phyloP scores from a whole-genome alignment of 495 filamentous ascomycete genomes.

The Lasiosphaeria ovina region DNA sequence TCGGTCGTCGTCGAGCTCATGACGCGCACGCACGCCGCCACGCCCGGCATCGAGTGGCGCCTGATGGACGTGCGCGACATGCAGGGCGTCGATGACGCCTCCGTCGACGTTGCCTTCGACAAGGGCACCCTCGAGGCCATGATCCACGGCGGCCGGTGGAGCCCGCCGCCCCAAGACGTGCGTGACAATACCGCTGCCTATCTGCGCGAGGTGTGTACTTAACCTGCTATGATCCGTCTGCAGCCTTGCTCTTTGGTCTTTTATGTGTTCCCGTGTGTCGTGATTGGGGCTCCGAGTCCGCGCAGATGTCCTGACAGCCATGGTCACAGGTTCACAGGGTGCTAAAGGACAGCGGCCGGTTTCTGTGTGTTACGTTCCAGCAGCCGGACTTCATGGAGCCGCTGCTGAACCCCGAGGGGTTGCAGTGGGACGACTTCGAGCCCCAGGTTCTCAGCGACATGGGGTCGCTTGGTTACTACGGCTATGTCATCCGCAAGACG shows the following conservation, averaged over 20 bases:
- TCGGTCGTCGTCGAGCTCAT: conserved; percentile 51
- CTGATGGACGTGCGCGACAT: conserved; percentile 55
- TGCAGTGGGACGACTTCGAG: conserved; percentile 39
- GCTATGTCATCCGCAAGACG: conserved; percentile 41
- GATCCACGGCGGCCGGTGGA: conserved; percentile 58
- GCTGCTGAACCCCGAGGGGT: conserved; percentile 42
- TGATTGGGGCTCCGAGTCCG: background rate
- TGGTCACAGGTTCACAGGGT: conserved; percentile 41
- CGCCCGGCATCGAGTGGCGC: conserved; percentile 45
- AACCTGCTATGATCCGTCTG: conserved; percentile 26
- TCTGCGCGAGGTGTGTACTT: conserved; percentile 39
- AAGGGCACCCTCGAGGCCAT: conserved; percentile 63
- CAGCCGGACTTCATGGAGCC: conserved; percentile 61
- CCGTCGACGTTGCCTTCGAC: conserved; percentile 58
- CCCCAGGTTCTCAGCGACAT: conserved; percentile 40
- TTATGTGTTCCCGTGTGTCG: background rate
- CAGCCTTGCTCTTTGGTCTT: background rate
- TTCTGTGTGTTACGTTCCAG: conserved; percentile 57
- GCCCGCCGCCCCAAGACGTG: conserved; percentile 54
- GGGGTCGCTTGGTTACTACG: conserved; percentile 51
- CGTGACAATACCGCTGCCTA: conserved; percentile 50
- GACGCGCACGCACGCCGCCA: conserved; percentile 38
- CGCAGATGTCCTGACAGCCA: conserved; percentile 21
- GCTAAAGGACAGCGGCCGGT: conserved; percentile 51
- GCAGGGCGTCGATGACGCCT: conserved; percentile 28